Evolutionary conservation across 2,329 filamentous ascomycete species (phyloP).

Genomic region (Neurospora sp.): DNA sequence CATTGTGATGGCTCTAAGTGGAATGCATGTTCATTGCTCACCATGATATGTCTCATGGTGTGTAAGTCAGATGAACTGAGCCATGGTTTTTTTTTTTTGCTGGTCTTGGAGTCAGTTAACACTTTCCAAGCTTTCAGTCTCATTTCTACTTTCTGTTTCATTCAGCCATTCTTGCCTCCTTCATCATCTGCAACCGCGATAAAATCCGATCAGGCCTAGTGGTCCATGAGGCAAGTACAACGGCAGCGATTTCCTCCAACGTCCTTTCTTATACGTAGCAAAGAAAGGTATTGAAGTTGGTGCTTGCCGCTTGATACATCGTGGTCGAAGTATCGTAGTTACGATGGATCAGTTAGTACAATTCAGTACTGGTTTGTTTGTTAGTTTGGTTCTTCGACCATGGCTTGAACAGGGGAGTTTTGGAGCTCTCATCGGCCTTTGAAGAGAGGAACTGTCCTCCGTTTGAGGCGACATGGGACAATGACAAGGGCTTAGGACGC

Average conservation of each 20-base stretch:
- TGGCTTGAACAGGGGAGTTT: too few species aligned
- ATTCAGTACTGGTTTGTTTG: too few species aligned
- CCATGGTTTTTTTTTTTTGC: neutral
- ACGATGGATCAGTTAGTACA: neutral
- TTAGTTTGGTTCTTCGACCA: too few species aligned
- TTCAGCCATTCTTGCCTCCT: neutral
- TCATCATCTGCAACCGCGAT: neutral
- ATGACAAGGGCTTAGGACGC: too few species aligned
- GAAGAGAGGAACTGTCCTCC: too few species aligned
- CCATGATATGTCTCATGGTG: neutral
- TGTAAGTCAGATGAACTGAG: neutral
- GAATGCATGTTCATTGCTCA: neutral
- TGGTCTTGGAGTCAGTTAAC: neutral
- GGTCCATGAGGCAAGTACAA: neutral
- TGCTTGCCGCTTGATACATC: neutral
- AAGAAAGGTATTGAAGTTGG: neutral
- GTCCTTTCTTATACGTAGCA: neutral
- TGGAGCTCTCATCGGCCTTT: too few species aligned
- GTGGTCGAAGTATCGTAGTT: neutral
- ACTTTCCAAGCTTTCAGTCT: neutral
- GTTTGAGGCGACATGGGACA: too few species aligned
- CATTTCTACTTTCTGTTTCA: neutral
- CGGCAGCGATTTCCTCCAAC: neutral
- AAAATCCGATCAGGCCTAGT: neutral
- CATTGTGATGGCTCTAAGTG: neutral